These are phyloP conservation scores for Mycena citricolor DNA, from an alignment of 1,284 basidiomycete genomes.

Conservation along the genomic window DNA sequence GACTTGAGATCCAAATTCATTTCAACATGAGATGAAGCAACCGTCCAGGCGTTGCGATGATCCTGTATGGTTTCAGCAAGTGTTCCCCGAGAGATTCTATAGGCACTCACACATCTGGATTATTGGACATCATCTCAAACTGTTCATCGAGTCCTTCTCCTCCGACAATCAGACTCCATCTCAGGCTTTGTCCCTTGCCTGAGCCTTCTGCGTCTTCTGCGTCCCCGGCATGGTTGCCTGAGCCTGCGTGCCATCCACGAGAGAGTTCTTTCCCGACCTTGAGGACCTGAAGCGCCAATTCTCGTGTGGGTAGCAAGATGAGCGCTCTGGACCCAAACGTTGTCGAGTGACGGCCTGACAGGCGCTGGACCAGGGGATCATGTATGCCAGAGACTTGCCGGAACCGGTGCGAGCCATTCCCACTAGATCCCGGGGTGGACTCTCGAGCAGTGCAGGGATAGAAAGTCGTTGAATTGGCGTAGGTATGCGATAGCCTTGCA, in stretches of 20 bases:
- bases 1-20: constrained; percentile 94
- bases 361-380: constrained; percentile 86
- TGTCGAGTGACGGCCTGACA: constrained; percentile 79
- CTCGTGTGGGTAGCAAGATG: constrained; percentile 90
- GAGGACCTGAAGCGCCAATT: constrained; percentile 91
- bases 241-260: constrained; percentile 68
- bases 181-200: constrained; percentile 65
- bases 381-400: constrained; percentile 96
- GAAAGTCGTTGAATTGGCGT: constrained; percentile 95
- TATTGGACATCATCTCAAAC: constrained; percentile 92
- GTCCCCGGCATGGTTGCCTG: constrained; percentile 65
- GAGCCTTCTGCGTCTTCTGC: constrained; percentile 53
- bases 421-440: constrained; percentile 91
- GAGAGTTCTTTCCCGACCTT: constrained; percentile 94
- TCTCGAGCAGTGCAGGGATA: constrained; percentile 82
- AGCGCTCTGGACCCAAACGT: constrained; percentile 86
- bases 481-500: constrained; percentile 94
- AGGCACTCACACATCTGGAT: constrained; percentile 86
- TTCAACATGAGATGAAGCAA: constrained; percentile 95
- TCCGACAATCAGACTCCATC: constrained; percentile 95
- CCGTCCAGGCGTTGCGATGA: constrained; percentile 97
- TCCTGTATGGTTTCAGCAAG: constrained; percentile 45
- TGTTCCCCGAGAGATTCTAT: constrained; percentile 11
- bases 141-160: constrained; percentile 96
- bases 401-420: constrained; percentile 99